Evolutionary conservation across 1,284 basidiomycete genomes (phyloP), one percentile per base, ranked within the genome.

Genomic region (Pseudomicrostroma phylloplanum): DNA sequence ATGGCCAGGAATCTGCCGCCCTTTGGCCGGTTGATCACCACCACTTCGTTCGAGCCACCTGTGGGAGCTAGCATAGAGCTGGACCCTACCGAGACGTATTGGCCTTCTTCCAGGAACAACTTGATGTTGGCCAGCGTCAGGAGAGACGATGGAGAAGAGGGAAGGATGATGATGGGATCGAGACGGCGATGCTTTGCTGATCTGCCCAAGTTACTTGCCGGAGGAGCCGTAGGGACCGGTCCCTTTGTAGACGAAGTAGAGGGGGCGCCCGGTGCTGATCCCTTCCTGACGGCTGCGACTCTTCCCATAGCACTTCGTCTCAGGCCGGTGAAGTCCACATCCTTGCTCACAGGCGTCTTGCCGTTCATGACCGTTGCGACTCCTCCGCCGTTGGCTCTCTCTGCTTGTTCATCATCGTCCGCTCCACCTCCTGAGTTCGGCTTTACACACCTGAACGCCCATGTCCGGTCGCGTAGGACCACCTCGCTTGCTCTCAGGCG

Each of bases 91-190:
- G 63, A 60, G 7, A 81, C 87, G 72, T 81, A 92, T 85, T 87
- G 82, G 1, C 92, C 86, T 73, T 96, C 90, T 81, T 96, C 91
- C 17, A 98, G 81, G 80, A 97, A 94, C 54, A 85, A 85, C 79
- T 91, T 91, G 64, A 97, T 91, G 79, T 98, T 98, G 85, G 93
- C 89, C 91, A 98, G 96, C 4, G 91, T 96, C 75, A 98, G 87
- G 59, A 98, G 85, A 8, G 92, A 88, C 0, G 93, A 96, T 0
- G 92, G 92, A 0, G 91, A 92, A 0, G 92, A 96, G 0, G 92
- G 94, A 43, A 98, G 92, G 81, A 97, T 88, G 78, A 97, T 93
- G 76, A 98, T 97, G 0, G 93, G 93, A 79, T 89, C 71, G 59
- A 74, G 74, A 1, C 74, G 70, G 39, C 79, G 70, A 51, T 69